These are phyloP conservation scores for Epichloe sibirici DNA, from an alignment of 2,329 filamentous ascomycete species.

Conservation along the genomic window DNA sequence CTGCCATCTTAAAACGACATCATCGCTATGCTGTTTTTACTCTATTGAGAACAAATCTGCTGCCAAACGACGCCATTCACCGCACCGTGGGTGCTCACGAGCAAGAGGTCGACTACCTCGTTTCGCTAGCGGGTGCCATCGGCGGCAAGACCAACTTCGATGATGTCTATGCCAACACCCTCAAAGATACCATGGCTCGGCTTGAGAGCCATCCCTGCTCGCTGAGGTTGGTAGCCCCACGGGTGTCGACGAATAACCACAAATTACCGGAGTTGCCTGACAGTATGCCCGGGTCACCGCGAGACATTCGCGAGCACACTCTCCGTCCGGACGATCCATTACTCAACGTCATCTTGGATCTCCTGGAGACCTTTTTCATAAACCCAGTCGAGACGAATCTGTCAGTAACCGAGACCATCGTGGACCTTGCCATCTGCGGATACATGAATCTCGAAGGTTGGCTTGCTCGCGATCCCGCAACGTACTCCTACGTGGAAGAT, in stretches of 20 bases:
- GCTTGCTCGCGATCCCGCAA: conserved; percentile 62
- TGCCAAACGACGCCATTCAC: conserved; percentile 38
- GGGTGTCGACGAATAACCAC: conserved; percentile 41
- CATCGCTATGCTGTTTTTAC: conserved; percentile 75
- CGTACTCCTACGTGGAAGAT: conserved; percentile 38
- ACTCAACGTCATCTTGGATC: conserved; percentile 52
- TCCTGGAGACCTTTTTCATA: conserved; percentile 70
- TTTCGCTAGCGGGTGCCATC: conserved; percentile 54
- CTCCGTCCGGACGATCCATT: conserved; percentile 51
- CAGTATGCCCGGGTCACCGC: conserved; percentile 47
- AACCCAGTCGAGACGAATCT: conserved; percentile 90
- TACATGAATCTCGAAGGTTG: conserved; percentile 83
- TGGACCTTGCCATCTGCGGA: conserved; percentile 73
- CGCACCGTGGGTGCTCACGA: conserved; percentile 65
- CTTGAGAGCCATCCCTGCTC: conserved; percentile 67
- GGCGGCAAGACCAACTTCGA: conserved; percentile 60
- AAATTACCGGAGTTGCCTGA: conserved; percentile 43
- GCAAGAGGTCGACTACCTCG: conserved; percentile 60
- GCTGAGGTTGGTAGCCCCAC: conserved; percentile 52
- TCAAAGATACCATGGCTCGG: conserved; percentile 57
- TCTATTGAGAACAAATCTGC: conserved; percentile 54
- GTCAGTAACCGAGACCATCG: conserved; percentile 69
- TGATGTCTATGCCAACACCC: conserved; percentile 56
- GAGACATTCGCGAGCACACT: conserved; percentile 48
- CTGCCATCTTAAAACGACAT: conserved; percentile 75